Evolutionary conservation across 768 basidiomycete genomes (phyloP).

Genomic region (Tylopilus felleus): DNA sequence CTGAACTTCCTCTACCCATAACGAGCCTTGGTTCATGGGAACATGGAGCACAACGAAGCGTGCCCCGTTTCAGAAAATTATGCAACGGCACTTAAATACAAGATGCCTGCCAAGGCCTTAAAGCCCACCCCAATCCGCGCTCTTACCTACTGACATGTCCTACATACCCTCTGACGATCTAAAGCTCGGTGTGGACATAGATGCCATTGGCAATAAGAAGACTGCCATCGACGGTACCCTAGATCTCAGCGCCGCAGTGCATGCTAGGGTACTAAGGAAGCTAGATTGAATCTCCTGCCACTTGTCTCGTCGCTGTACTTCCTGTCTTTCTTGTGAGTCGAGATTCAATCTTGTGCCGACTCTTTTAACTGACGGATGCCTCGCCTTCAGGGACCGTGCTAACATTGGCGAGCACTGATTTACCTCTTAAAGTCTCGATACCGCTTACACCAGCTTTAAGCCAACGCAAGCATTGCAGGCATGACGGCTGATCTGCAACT

Average conservation of each 20-base stretch:
- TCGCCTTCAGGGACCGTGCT: constrained; percentile 37
- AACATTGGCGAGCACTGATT: constrained; percentile 37
- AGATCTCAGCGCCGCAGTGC: neutral
- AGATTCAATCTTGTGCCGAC: neutral
- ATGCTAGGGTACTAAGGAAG: constrained; percentile 13
- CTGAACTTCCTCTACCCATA: neutral
- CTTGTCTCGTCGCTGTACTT: constrained; percentile 15
- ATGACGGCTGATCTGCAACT: constrained; percentile 40
- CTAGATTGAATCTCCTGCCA: constrained; percentile 20
- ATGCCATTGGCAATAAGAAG: constrained; percentile 6
- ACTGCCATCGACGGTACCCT: neutral
- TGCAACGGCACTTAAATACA: neutral
- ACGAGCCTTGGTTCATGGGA: neutral
- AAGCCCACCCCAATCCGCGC: neutral
- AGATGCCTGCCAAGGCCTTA: constrained; percentile 4
- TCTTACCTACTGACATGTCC: constrained; percentile 4
- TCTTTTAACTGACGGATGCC: neutral
- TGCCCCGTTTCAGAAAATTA: constrained; percentile 1
- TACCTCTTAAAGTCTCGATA: neutral
- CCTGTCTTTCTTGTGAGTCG: constrained; percentile 19
- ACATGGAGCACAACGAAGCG: neutral
- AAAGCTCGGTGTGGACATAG: constrained; percentile 1
- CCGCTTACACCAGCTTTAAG: constrained; percentile 22
- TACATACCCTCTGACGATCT: neutral
- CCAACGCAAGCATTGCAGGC: constrained; percentile 44